Evolutionary conservation across 805 yeast species (phyloP).

Genomic region (Candida namnaoensis): DNA sequence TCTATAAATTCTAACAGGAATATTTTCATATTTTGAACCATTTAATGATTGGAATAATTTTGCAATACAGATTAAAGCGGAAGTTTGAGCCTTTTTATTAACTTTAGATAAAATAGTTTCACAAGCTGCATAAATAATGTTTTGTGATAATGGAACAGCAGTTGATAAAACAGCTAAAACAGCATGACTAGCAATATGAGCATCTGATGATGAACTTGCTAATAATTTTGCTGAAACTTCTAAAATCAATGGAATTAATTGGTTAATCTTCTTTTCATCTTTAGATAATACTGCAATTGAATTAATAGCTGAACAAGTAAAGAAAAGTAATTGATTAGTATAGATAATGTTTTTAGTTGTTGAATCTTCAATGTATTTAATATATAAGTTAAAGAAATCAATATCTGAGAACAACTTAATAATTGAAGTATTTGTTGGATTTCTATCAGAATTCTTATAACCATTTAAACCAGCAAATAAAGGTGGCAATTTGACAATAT

Average conservation of each 20-base stretch:
- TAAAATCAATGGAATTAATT: conserved; percentile 45
- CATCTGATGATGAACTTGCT: conserved; percentile 39
- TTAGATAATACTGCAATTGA: conserved; percentile 49
- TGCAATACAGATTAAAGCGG: conserved; percentile 37
- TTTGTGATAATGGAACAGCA: conserved; percentile 54
- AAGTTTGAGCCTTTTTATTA: conserved; percentile 27
- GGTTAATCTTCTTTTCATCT: conserved; percentile 33
- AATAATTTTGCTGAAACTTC: conserved; percentile 51
- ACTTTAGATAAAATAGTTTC: conserved; percentile 46
- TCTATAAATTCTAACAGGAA: conserved; percentile 28
- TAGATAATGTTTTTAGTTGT: conserved; percentile 49
- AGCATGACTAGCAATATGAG: conserved; percentile 79
- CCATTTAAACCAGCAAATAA: conserved; percentile 65
- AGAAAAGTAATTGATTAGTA: conserved; percentile 69
- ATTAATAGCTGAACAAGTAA: conserved; percentile 61
- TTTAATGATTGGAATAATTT: conserved; percentile 40
- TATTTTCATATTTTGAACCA: conserved; percentile 30
- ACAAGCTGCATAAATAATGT: conserved; percentile 51
- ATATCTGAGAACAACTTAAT: conserved; percentile 67
- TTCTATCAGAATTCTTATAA: conserved; percentile 53
- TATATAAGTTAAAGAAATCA: conserved; percentile 59
- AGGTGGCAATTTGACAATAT: conserved; percentile 71
- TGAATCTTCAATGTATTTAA: conserved; percentile 35
- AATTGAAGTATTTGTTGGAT: conserved; percentile 61
- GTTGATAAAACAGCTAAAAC: conserved; percentile 69